phyloP scores from a whole-genome alignment of 2,329 filamentous ascomycete species.

The Alternaria incomplexa region DNA sequence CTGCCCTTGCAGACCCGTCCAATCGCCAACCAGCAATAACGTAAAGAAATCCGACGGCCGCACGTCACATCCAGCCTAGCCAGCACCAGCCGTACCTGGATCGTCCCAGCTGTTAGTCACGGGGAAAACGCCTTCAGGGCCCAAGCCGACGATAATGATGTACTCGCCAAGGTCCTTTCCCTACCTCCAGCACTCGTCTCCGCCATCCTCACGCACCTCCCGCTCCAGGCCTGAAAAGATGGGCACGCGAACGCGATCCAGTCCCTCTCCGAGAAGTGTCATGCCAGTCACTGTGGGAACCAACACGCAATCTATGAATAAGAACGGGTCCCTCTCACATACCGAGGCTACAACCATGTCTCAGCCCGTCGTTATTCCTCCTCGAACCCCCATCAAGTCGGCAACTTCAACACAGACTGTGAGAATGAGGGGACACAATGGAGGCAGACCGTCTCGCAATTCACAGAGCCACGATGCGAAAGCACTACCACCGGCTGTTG shows the following conservation, averaged over 20 bases:
- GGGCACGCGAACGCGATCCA: slow-evolving; percentile 34
- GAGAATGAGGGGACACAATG: slow-evolving; percentile 40
- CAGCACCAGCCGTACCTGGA: slow-evolving; percentile 21
- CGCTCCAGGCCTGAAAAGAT: slow-evolving; percentile 34
- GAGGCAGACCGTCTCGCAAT: slow-evolving; percentile 33
- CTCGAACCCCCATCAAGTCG: slow-evolving; percentile 39
- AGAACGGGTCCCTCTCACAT: slow-evolving; percentile 6
- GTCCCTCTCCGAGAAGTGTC: slow-evolving; percentile 20
- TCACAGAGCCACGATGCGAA: slow-evolving; percentile 49
- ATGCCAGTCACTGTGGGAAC: slow-evolving; percentile 15
- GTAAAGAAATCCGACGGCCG: slow-evolving; percentile 38
- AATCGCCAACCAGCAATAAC: slow-evolving; percentile 47
- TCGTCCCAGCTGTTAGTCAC: slow-evolving; percentile 30
- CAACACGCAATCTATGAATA: slow-evolving; percentile 13
- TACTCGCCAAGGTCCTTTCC: slow-evolving; percentile 54
- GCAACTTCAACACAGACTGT: slow-evolving; percentile 40
- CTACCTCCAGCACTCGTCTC: slow-evolving; percentile 43
- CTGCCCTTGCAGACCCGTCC: slow-evolving; percentile 32
- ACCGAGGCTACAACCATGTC: slow-evolving; percentile 35
- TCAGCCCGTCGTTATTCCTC: slow-evolving; percentile 52
- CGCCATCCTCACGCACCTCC: slow-evolving; percentile 40
- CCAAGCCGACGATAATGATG: slow-evolving; percentile 46
- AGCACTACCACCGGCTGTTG: slow-evolving; percentile 61
- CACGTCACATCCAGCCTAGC: slow-evolving; percentile 38
- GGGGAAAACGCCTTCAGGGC: slow-evolving; percentile 31